Evolutionary conservation across 2,329 filamentous ascomycete species (phyloP), one percentile per base, ranked within the genome.

Genomic region (Dendrostoma leiphaemia): DNA sequence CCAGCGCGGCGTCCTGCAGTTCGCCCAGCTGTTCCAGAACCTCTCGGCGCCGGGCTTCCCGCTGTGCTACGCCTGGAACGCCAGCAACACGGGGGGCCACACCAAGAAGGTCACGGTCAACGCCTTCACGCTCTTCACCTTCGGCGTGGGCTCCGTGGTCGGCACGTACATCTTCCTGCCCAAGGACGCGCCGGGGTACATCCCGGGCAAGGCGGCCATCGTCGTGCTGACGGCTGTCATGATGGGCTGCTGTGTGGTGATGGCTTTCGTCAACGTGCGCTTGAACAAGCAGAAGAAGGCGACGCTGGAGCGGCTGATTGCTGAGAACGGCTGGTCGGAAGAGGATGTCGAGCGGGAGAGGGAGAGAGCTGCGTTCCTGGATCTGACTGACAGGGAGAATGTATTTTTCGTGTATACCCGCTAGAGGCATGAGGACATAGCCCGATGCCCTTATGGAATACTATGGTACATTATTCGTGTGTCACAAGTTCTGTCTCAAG

Each of bases 31-130:
- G 8, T 56, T 62, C 48, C 62, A 62, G 48, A 54, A 61, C 45
- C 58, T 62, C 6, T 62, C 58, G 3, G 59, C 57, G 2, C 54
- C 57, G 6, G 48, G 53, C 19, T 62, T 62, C 41, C 60, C 61
- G 10, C 54, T 61, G 1, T 61, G 63, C 23, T 61, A 64, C 3
- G 54, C 64, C 1, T 64, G 64, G 61, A 64, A 64, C 49, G 63
- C 62, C 5, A 64, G 63, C 56, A 65, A 65, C 31, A 65, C 61
- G 0, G 62, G 61, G 15, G 65, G 65, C 1, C 63, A 67, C 53
- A 67, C 65, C 13, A 67, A 67, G 46, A 66, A 65, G 48, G 63
- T 60, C 13, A 64, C 62, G 1, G 63, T 64, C 38, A 64, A 64
- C 28, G 60, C 60, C 1, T 29, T 61, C 2, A 61, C 63, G 49